These are phyloP conservation scores for Penicillium sp. DNA, from an alignment of 2,329 filamentous ascomycete genomes.

Conservation along the genomic window DNA sequence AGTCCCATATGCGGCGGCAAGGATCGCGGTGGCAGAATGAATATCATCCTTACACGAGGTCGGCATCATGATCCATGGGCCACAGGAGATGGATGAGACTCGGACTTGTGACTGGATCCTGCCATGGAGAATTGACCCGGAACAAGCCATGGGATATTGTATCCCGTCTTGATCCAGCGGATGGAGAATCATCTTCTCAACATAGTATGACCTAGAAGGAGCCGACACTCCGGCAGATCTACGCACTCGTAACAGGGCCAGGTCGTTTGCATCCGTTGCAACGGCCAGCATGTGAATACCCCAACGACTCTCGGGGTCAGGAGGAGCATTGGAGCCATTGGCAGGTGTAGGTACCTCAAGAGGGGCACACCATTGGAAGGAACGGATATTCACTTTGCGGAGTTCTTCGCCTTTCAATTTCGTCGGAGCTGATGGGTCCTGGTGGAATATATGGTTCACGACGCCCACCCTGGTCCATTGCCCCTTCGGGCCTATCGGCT, in stretches of 20 bases:
- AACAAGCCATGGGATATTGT: slow-evolving; percentile 16
- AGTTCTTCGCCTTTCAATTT: slow-evolving; percentile 21
- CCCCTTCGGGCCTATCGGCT: slow-evolving; percentile 42
- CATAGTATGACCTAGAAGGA: slow-evolving; percentile 12
- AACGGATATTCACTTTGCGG: slow-evolving; percentile 34
- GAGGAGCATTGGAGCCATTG: slow-evolving; percentile 3
- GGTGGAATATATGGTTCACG: slow-evolving; percentile 48
- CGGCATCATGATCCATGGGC: slow-evolving; percentile 28
- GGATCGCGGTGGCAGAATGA: slow-evolving; percentile 19
- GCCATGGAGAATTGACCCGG: slow-evolving; percentile 29
- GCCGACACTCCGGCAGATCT: slow-evolving; percentile 8
- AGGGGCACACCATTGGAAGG: slow-evolving; percentile 41
- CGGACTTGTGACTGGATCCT: slow-evolving; percentile 23
- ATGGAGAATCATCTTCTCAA: slow-evolving; percentile 26
- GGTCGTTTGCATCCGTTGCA: slow-evolving; percentile 38
- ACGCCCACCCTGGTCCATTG: slow-evolving; percentile 51
- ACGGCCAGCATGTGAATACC: slow-evolving; percentile 35
- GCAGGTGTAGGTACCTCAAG: slow-evolving; percentile 18
- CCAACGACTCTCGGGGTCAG: slow-evolving; percentile 28
- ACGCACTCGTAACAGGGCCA: slow-evolving; percentile 29
- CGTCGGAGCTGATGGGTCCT: slow-evolving; percentile 33
- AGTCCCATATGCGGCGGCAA: slow-evolving; percentile 29
- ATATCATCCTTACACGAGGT: not conserved
- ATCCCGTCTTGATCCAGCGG: slow-evolving; percentile 12
- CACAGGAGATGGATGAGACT: slow-evolving; percentile 29